Evolutionary conservation across 768 basidiomycete genomes (phyloP).

Genomic region (Termitomyces sp.): DNA sequence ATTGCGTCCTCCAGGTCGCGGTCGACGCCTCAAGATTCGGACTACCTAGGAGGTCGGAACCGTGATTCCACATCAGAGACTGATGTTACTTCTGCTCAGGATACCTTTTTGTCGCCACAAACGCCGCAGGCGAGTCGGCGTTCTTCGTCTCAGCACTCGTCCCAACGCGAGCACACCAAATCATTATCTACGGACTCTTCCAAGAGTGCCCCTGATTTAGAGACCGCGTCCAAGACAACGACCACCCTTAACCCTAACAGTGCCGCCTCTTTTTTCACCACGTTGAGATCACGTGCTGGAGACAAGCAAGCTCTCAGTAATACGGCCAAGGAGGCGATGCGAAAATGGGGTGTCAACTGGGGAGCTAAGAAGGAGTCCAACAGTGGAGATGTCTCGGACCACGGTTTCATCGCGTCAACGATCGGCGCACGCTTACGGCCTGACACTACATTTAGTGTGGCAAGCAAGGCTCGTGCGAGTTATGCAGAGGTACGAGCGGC

Average conservation of each 20-base stretch:
- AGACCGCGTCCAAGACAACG: constrained; percentile 28
- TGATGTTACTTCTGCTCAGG: constrained; percentile 7
- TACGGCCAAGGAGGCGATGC: constrained; percentile 83
- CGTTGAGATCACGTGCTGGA: constrained; percentile 66
- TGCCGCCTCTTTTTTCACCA: constrained; percentile 67
- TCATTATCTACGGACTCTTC: constrained; percentile 18
- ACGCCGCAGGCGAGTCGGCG: constrained; percentile 25
- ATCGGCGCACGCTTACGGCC: constrained; percentile 27
- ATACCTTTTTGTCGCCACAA: constrained; percentile 11
- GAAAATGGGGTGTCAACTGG: constrained; percentile 91
- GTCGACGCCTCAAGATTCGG: constrained; percentile 25
- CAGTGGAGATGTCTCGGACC: constrained; percentile 37
- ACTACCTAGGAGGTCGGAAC: constrained; percentile 11
- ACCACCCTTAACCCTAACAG: constrained; percentile 33
- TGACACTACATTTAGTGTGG: constrained; percentile 22
- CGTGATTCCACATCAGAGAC: constrained; percentile 12
- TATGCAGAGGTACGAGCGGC: constrained; percentile 75
- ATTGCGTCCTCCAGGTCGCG: constrained; percentile 22
- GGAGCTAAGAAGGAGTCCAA: constrained; percentile 53
- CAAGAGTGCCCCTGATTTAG: constrained; percentile 16
- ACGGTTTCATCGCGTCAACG: constrained; percentile 30
- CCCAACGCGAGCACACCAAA: constrained; percentile 28
- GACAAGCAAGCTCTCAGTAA: constrained; percentile 87
- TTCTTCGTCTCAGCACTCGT: constrained; percentile 42
- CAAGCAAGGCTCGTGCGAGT: constrained; percentile 44